Evolutionary conservation across 2,329 filamentous ascomycete genomes (phyloP), one percentile per base, ranked within the genome.

Genomic region (Xylariales sp.): DNA sequence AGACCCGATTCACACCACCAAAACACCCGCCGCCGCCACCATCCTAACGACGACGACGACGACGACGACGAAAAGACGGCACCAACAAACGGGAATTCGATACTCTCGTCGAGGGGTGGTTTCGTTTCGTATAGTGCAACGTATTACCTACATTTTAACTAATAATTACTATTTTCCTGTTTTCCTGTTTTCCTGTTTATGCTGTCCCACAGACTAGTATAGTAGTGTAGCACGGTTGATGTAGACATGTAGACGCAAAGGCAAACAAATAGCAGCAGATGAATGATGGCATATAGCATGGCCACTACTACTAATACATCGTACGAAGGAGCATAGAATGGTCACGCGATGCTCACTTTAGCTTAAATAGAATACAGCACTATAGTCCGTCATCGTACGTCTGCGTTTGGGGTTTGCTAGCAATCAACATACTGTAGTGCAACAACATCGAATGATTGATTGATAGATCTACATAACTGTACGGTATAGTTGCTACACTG

Each of bases 311-410:
- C 43, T 46, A 32, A 18, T 23, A 30, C 46, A 54, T 58, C 48
- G 32, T 67, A 63, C 53, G 64, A 67, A 67, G 39, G 39, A 41
- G 50, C 3, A 60, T 30, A 34, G 34, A 16, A 43, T 67, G 56
- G 65, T 61, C 65, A 67, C 61, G 65, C 65, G 65, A 64, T 64
- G 16, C 43, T 12, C 49, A 46, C 43, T 55, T 41, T 34, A 32
- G 43, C 52, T 57, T 30, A 48, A 10, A 59, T 48, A 55, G 23
- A 58, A 30, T 49, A 49, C 18, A 49, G 46, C 18, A 49, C 18
- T 54, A 43, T 16, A 23, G 50, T 59, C 48, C 62, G 16, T 64
- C 56, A 65, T 54, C 30, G 62, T 14, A 23, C 18, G 52, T 41
- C 45, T 46, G n/a, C n/a, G 46, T 53, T 39, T 23, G 49, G 34